Percentiles rank a stretch among this genome's conserved stretches.
These are phyloP conservation scores for Umbelopsis isabellina DNA, from an alignment of 192 early-diverging fungal genomes.

Conservation along the genomic window DNA sequence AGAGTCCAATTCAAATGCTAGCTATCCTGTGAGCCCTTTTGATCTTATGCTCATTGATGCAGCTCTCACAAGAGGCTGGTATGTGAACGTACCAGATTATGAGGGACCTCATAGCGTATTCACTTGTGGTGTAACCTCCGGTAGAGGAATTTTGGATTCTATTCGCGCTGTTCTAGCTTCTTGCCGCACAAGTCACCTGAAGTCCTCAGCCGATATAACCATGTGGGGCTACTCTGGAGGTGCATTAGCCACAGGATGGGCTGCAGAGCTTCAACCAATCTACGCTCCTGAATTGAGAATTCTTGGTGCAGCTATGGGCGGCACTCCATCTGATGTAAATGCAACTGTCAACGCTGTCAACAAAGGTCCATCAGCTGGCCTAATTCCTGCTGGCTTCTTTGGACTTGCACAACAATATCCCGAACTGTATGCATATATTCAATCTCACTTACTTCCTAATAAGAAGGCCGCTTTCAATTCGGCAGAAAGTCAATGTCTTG, in stretches of 20 bases:
- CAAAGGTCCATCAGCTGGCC: conserved; percentile 7
- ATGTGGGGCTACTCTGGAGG: conserved; percentile 27
- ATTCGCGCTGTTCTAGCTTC: conserved; percentile 11
- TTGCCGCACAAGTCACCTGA: not conserved
- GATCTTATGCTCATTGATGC: conserved; percentile 23
- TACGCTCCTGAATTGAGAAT: conserved; percentile 23
- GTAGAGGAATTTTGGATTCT: conserved; percentile 14
- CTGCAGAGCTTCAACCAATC: conserved; percentile 16
- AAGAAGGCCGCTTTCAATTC: conserved; percentile 14
- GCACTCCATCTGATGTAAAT: conserved; percentile 20
- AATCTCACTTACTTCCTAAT: conserved; percentile 6
- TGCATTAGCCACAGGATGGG: conserved; percentile 22
- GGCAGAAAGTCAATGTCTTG: conserved; percentile 5
- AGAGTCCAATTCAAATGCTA: not conserved
- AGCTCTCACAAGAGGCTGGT: conserved; percentile 5
- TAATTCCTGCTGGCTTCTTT: conserved; percentile 1
- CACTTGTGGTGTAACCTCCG: conserved; percentile 13
- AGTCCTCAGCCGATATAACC: not conserved
- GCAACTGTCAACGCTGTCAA: conserved; percentile 22
- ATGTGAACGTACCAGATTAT: conserved; percentile 17
- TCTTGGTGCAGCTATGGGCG: conserved; percentile 24
- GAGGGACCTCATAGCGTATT: conserved; percentile 13
- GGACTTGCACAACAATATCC: conserved; percentile 17
- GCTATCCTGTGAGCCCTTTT: not conserved
- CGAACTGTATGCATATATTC: not conserved